These are phyloP conservation scores for Fusarium bulbicola DNA, from an alignment of 2,329 filamentous ascomycete genomes.

Conservation along the genomic window DNA sequence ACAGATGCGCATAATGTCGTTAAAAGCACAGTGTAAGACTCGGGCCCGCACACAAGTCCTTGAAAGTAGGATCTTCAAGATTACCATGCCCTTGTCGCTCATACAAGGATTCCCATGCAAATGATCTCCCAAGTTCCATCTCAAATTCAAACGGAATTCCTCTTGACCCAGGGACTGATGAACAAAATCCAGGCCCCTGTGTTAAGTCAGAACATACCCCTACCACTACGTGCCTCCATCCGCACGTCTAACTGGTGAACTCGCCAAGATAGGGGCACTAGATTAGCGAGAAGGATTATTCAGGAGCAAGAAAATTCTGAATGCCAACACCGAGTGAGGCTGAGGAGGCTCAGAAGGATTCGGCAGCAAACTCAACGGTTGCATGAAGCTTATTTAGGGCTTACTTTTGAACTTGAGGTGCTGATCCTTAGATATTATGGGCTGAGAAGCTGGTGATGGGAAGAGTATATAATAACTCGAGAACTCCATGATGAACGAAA, in stretches of 20 bases:
- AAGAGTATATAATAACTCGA: neutral
- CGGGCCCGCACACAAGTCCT: no score
- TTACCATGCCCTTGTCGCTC: neutral
- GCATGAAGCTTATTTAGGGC: neutral
- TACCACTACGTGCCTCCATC: neutral
- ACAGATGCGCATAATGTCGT: accelerated
- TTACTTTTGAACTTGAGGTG: neutral
- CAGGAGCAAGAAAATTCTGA: neutral
- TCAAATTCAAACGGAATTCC: neutral
- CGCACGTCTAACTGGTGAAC: conserved; percentile 3
- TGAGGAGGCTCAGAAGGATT: neutral
- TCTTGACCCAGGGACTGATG: neutral
- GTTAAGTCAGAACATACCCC: neutral
- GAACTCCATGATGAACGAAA: neutral
- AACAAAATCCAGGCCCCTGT: neutral
- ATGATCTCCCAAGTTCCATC: neutral
- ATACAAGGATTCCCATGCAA: neutral
- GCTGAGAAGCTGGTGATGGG: neutral
- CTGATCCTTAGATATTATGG: no score
- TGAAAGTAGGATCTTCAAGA: neutral
- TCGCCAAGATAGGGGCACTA: neutral
- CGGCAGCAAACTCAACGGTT: neutral
- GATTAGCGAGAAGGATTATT: conserved; percentile 1
- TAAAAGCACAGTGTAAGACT: neutral
- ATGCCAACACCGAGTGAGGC: neutral